phyloP scores from a whole-genome alignment of 2,329 filamentous ascomycete genomes.

The Paramyrothecium sp. region DNA sequence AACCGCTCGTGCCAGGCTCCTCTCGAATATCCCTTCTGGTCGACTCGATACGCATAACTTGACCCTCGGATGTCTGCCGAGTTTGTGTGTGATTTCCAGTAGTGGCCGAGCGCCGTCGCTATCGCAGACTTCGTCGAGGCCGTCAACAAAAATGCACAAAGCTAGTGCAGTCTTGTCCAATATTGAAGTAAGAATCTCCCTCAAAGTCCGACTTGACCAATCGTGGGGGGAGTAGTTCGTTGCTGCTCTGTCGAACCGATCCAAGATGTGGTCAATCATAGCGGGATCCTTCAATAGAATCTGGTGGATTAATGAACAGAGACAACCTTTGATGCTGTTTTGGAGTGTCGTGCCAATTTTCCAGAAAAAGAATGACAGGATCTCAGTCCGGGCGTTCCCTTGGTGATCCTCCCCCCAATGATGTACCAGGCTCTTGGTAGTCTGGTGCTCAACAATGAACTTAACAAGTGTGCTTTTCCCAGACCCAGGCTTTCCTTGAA shows the following conservation, averaged over 20 bases:
- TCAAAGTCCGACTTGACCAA: constrained; percentile 13
- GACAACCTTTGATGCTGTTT: constrained; percentile 17
- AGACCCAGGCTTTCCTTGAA: constrained; percentile 25
- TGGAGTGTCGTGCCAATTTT: constrained; percentile 18
- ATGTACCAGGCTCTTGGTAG: constrained; percentile 9
- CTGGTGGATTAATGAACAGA: constrained; percentile 20
- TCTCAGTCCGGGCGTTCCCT: constrained; percentile 8
- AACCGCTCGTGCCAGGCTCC: background rate
- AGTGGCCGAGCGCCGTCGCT: constrained; percentile 2
- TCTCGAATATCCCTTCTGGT: constrained; percentile 6
- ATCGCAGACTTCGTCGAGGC: constrained; percentile 12
- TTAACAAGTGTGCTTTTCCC: constrained; percentile 29
- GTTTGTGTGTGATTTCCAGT: constrained; percentile 1
- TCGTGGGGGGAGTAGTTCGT: constrained; percentile 10
- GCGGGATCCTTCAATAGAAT: background rate
- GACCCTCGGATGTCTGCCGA: constrained; percentile 3
- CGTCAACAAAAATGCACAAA: constrained; percentile 15
- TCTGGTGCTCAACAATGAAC: constrained; percentile 13
- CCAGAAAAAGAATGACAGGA: constrained; percentile 25
- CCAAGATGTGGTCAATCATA: background rate
- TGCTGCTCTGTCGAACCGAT: constrained; percentile 3
- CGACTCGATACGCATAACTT: constrained; percentile 13
- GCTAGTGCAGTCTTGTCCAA: constrained; percentile 2
- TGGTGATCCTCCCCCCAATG: constrained; percentile 1
- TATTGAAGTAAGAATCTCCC: background rate